phyloP scores from a whole-genome alignment of 2,329 filamentous ascomycete genomes.

The Diplodia sapinea region DNA sequence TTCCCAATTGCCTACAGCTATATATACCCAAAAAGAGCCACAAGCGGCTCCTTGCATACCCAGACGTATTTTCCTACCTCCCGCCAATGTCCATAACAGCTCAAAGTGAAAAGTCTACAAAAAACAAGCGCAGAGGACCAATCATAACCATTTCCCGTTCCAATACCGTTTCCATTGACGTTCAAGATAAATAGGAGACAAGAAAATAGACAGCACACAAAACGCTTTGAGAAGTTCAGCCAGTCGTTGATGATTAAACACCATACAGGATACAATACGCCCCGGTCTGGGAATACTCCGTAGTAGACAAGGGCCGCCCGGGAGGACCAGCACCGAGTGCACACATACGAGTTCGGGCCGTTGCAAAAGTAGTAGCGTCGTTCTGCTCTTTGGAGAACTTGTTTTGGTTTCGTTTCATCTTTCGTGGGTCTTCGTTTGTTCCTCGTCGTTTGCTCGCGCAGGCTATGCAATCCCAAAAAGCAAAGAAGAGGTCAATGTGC shows the following conservation, averaged over 20 bases:
- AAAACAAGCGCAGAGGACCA: background rate
- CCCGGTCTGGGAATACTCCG: background rate
- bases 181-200: constrained; percentile 26
- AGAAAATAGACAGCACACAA: constrained; percentile 18
- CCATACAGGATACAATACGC: constrained; percentile 22
- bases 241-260: constrained; percentile 29
- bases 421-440: constrained; percentile 30
- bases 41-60: constrained; percentile 8
- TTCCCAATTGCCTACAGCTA: constrained; percentile 26
- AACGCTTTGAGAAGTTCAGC: constrained; percentile 12
- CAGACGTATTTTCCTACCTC: constrained; percentile 20
- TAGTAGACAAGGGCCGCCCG: constrained; percentile 1
- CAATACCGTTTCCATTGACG: constrained; percentile 14
- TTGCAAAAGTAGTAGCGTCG: constrained; percentile 15
- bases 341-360: constrained; percentile 1
- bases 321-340: background rate
- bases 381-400: constrained; percentile 16
- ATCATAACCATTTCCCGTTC: constrained; percentile 20
- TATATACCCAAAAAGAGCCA: constrained; percentile 12
- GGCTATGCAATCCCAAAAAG: constrained; percentile 30
- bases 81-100: constrained; percentile 16
- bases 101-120: background rate
- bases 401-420: constrained; percentile 26
- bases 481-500: constrained; percentile 22
- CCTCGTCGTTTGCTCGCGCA: constrained; percentile 30